Conservation (phyloP, 148 eudicot species). For the Pouteria glomerata region DNA sequence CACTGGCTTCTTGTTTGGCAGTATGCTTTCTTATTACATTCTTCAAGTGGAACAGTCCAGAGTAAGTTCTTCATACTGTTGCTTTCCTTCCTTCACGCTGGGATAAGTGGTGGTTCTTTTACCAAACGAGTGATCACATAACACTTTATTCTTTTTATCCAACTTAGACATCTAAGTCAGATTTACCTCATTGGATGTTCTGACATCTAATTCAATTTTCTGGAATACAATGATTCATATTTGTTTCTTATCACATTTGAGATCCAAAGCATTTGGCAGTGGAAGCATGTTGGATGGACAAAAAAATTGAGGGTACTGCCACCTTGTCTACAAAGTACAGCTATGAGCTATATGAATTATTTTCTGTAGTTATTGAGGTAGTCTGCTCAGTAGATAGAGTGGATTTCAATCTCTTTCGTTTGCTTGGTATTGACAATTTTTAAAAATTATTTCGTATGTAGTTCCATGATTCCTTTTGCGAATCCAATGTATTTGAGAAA, state of each 20-base stretch:
- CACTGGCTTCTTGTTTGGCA: constrained; percentile 37
- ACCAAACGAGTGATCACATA: neutral
- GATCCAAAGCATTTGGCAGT: neutral
- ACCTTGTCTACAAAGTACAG: neutral
- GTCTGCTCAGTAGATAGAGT: neutral
- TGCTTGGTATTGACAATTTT: neutral
- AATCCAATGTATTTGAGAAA: constrained; percentile 13
- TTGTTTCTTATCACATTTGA: neutral
- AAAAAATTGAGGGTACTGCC: neutral
- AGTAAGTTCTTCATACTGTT: constrained; percentile 38
- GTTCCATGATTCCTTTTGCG: neutral
- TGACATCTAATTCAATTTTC: neutral
- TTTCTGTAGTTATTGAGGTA: neutral
- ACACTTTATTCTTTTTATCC: neutral
- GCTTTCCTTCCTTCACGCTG: neutral
- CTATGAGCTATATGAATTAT: neutral
- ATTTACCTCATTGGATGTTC: neutral
- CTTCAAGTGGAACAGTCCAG: constrained; percentile 22
- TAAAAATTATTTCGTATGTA: neutral
- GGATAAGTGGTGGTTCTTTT: neutral
- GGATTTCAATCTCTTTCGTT: neutral
- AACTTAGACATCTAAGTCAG: neutral
- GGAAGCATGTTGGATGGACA: neutral
- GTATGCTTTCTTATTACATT: constrained; percentile 31
- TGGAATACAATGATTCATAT: neutral